Evolutionary conservation across 352 stramenopile species (phyloP).

Genomic region (Aphanomyces astaci): DNA sequence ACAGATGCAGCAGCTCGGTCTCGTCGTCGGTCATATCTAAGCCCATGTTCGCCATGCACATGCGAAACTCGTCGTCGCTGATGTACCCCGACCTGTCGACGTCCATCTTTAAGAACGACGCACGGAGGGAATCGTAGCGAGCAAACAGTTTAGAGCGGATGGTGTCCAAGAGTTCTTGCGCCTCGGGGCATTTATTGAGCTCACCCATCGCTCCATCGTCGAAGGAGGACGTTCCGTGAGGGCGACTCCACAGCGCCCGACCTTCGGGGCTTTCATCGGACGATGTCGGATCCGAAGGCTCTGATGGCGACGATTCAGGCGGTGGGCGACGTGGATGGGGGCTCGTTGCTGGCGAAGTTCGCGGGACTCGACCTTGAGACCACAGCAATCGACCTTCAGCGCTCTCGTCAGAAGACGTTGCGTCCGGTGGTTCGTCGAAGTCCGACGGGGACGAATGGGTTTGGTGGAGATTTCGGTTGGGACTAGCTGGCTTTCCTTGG

Average conservation of each 20-base stretch:
- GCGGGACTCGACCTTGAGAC: background rate
- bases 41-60: constrained; percentile 20
- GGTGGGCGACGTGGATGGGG: background rate
- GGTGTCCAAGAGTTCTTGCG: background rate
- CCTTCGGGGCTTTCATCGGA: constrained; percentile 4
- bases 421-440: background rate
- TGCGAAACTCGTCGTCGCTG: constrained; percentile 15
- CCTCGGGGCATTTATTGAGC: background rate
- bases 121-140: constrained; percentile 9
- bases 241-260: background rate
- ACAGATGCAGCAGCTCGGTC: background rate
- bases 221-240: background rate
- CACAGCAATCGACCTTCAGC: background rate
- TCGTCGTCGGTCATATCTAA: constrained; percentile 11
- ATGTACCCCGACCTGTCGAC: constrained; percentile 16
- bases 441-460: background rate
- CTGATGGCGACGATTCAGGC: background rate
- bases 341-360: background rate
- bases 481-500: too few species aligned
- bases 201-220: background rate
- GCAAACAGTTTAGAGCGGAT: constrained; percentile 21
- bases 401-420: background rate
- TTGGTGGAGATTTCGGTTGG: too few species aligned
- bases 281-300: background rate
- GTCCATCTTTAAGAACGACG: constrained; percentile 18